Conservation (phyloP, 2,329 filamentous ascomycete genomes). For the Ustulina deusta region DNA sequence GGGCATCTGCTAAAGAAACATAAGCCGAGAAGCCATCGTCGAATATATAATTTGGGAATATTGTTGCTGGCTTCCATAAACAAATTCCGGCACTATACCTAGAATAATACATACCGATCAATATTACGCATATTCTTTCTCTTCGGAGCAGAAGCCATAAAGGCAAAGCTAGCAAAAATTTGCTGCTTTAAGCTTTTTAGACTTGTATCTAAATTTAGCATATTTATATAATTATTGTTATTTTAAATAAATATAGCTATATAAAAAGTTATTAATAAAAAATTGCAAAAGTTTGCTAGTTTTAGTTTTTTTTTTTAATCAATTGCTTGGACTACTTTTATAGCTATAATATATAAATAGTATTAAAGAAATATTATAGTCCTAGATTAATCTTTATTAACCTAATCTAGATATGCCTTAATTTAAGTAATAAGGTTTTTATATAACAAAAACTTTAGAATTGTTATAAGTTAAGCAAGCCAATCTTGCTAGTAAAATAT, state of each 20-base stretch:
- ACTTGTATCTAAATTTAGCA: background rate
- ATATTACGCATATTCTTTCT: too few relatives aligned
- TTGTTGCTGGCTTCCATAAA: conserved; percentile 6
- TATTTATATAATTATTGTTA: background rate
- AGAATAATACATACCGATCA: conserved; percentile 19
- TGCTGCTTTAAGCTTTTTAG: too few relatives aligned
- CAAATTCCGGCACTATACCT: conserved; percentile 6
- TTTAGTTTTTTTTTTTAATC: background rate
- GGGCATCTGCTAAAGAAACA: conserved; percentile 16
- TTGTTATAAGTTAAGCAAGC: conserved; percentile 2
- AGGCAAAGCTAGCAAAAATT: background rate
- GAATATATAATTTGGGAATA: conserved; percentile 17
- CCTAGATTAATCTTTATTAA: background rate
- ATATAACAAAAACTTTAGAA: conserved; percentile 1
- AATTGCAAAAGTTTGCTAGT: conserved; percentile 9
- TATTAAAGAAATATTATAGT: background rate
- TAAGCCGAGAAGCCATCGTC: conserved; percentile 21
- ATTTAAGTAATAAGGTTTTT: conserved; percentile 5
- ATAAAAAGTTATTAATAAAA: background rate
- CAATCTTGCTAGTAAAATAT: conserved; percentile 20
- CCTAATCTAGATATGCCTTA: too few relatives aligned
- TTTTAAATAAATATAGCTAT: conserved; percentile 10
- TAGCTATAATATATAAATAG: background rate
- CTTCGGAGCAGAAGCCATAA: conserved; percentile 1
- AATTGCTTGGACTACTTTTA: conserved; percentile 13